A percentile compares a stretch with the other conserved stretches of the same genome.
Conservation (phyloP, 2,329 filamentous ascomycete genomes). For the Stachybotrys chartarum region DNA sequence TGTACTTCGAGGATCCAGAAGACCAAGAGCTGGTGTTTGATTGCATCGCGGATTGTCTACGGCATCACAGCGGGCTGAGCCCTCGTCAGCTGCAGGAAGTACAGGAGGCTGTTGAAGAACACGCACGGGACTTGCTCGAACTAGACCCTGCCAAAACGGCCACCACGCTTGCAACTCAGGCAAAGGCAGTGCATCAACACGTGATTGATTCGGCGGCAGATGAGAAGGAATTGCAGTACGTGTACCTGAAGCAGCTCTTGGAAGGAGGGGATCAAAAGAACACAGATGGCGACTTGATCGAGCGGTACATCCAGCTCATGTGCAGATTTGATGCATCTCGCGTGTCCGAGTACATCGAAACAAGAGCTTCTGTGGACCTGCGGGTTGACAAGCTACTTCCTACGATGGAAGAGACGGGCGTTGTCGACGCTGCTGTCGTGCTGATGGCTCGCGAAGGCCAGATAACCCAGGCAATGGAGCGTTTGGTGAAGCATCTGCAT, state of each 20-base stretch:
- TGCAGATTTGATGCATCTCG: slow-evolving; percentile 76
- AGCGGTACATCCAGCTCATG: slow-evolving; percentile 85
- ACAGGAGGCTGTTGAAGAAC: slow-evolving; percentile 54
- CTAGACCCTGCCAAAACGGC: slow-evolving; percentile 63
- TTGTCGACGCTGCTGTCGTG: slow-evolving; percentile 87
- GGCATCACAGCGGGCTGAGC: slow-evolving; percentile 53
- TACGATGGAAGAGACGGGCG: slow-evolving; percentile 80
- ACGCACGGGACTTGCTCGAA: slow-evolving; percentile 58
- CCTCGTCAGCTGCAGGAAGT: slow-evolving; percentile 69
- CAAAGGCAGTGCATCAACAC: slow-evolving; percentile 57
- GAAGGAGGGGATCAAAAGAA: slow-evolving; percentile 44
- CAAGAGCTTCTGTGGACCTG: slow-evolving; percentile 70
- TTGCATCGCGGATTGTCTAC: slow-evolving; percentile 69
- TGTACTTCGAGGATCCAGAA: slow-evolving; percentile 78
- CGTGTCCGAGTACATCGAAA: slow-evolving; percentile 77
- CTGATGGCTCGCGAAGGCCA: slow-evolving; percentile 86
- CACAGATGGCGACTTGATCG: slow-evolving; percentile 57
- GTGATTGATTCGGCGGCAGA: slow-evolving; percentile 57
- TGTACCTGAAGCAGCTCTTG: slow-evolving; percentile 70
- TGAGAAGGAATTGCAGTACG: slow-evolving; percentile 59
- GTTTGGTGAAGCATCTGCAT: slow-evolving; percentile 72
- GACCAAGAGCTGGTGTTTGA: slow-evolving; percentile 71
- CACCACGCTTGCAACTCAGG: slow-evolving; percentile 52
- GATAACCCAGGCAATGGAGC: slow-evolving; percentile 73
- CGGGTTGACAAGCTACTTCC: slow-evolving; percentile 75